Evolutionary conservation across 805 yeast genomes (phyloP), one percentile per base, ranked within the genome.

Genomic region (Kodamaea jinghongensis): DNA sequence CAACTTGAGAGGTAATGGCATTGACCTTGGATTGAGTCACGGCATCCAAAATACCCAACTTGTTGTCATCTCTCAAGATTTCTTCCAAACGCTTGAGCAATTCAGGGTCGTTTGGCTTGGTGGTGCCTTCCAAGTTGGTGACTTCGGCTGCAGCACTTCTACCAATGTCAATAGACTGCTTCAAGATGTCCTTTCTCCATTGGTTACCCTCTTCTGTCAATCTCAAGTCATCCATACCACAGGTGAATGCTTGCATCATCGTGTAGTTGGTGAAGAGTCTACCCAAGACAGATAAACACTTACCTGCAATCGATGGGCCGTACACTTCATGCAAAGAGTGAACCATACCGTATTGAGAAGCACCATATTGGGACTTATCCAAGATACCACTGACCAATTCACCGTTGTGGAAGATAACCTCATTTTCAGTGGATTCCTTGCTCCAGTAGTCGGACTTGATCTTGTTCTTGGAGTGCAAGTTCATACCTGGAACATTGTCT

Each of bases 191-290:
- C 10, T 69, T 67, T 73, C 99, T 81, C 91, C 95, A 82, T 44
- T 73, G 56, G 61, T 95, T 90, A 59, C 99, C 99, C 52, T 87
- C 96, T 3, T 64, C 78, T 15, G 98, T 93, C 51, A 95, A 75
- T 60, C 96, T 79, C 63, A 93, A 74, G 70, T 93, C 99, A 62
- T 93, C 99, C 99, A 93, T 95, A 76, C 99, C 99, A 81, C 99
- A 93, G 6, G 99, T 93, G 60, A 93, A 86, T 1, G 96, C 98
- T 42, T 87, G 85, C 70, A 80, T 76, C 78, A 84, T 90, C 56
- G 84, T 89, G 63, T 88, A 93, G 63, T 86, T 88, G 15, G 99
- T 95, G 69, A 95, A 91, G 40, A 93, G 73, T 55, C 99, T 78
- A 48, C 99, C 98, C 45, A 93, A 74, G n/a, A 91, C 95, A 36